These are phyloP conservation scores for Eimeria brunetti DNA, from an alignment of 169 alveolate species.

Conservation along the genomic window DNA sequence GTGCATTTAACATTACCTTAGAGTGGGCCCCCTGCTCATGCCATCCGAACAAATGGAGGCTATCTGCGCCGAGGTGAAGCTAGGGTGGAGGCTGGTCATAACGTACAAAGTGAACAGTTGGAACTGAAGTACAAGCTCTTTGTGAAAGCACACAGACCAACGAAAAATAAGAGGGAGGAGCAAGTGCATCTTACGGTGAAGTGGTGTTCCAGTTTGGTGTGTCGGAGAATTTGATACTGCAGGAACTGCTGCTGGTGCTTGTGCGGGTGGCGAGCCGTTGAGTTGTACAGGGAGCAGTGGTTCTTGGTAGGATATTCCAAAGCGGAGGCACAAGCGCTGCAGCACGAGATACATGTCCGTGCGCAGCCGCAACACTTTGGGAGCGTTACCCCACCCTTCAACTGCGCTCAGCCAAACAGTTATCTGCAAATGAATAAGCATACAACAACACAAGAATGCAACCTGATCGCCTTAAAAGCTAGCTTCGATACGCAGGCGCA, in stretches of 20 bases:
- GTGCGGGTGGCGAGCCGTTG: background rate
- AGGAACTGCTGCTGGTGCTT: background rate
- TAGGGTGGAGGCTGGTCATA: background rate
- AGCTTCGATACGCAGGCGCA: background rate
- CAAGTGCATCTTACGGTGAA: conserved; percentile 17
- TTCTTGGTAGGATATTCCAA: conserved; percentile 72
- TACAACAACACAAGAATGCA: background rate
- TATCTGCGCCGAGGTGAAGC: background rate
- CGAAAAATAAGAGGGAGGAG: background rate
- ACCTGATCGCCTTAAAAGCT: background rate
- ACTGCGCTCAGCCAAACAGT: conserved; percentile 67
- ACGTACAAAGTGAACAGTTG: background rate
- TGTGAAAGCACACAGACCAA: background rate
- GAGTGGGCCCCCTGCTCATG: background rate
- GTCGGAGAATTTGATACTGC: background rate
- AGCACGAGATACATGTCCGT: conserved; percentile 73
- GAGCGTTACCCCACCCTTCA: conserved; percentile 76
- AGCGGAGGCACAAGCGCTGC: conserved; percentile 34
- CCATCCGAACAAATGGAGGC: background rate
- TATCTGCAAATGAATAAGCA: conserved; percentile 3
- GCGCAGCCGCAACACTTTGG: conserved; percentile 53
- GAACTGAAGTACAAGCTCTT: background rate
- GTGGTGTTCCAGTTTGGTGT: background rate
- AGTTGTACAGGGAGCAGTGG: conserved; percentile 71
- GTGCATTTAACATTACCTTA: background rate